Evolutionary conservation across 768 basidiomycete species (phyloP), one percentile per base, ranked within the genome.

Genomic region (Boletus speciosus): DNA sequence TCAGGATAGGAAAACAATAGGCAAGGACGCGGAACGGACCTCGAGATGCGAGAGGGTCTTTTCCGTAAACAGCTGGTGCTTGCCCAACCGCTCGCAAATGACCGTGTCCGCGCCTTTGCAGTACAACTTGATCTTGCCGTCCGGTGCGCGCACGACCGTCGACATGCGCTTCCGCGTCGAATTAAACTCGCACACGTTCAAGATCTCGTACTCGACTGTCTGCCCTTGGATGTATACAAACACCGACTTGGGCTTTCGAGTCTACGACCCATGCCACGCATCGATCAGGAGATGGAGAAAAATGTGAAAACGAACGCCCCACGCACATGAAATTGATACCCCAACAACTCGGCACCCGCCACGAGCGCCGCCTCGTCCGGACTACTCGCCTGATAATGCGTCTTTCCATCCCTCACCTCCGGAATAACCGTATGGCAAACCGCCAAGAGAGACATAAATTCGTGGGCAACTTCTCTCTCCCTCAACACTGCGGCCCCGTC

Each of bases 351-450:
- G 0, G 97, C 97, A 6, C 97, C 97, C 0, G 88, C 83, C 1
- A 99, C 97, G 39, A 99, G 74, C 2, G 97, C 97, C 0, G 94
- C 97, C 70, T 99, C 96, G 65, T 98, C 97, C 0, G 97, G 97
- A 75, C 93, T 96, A 58, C 92, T 95, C 2, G 97, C 97, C 69
- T 99, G 97, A 65, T 87, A 99, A 10, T 86, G 76, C 58, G 90
- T 88, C 78, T 94, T 96, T n/a, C 82, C 94, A 55, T 91, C 84
- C 61, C 81, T 84, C 50, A 86, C 72, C 73, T 98, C 97, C 2
- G 97, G 97, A 63, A 98, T 98, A 61, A 99, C 97, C 1, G 97
- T 98, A 66, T 99, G 97, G 61, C 97, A 99, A 34, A 98, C 94
- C 2, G 96, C 88, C 47, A 98, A 78, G 21, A 98, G 77, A 0